These are phyloP conservation scores for Salvia hispanica DNA, from an alignment of 257 asterid genomes.

Conservation along the genomic window DNA sequence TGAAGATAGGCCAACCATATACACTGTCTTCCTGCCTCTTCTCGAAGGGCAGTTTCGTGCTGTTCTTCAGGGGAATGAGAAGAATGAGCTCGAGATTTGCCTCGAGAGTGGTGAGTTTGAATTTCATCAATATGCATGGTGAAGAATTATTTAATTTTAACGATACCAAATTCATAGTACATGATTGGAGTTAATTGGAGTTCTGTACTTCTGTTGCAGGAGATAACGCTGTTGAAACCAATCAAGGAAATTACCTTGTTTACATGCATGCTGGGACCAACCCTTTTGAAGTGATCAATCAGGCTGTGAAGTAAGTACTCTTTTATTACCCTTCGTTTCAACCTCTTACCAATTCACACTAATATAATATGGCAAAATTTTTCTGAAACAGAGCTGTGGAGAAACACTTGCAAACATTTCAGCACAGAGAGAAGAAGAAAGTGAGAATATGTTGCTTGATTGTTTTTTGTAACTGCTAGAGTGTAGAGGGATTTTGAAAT, in stretches of 20 bases:
- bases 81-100: conserved; percentile 88
- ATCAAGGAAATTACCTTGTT: conserved; percentile 86
- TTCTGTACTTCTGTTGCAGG: conserved; percentile 51
- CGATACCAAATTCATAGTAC: neutral
- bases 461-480: conserved; percentile 23
- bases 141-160: too few species aligned
- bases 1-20: conserved; percentile 65
- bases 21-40: conserved; percentile 88
- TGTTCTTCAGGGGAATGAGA: conserved; percentile 91
- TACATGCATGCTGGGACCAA: conserved; percentile 92
- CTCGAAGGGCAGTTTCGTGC: conserved; percentile 98
- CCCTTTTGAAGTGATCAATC: conserved; percentile 88
- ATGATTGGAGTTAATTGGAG: conserved; percentile 5
- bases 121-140: too few species aligned
- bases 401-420: conserved; percentile 86
- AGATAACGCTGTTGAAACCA: conserved; percentile 80
- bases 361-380: conserved; percentile 18
- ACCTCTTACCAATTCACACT: neutral
- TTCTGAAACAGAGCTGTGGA: conserved; percentile 68
- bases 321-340: neutral
- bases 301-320: conserved; percentile 82
- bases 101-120: conserved; percentile 88
- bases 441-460: conserved; percentile 34
- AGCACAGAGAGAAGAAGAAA: conserved; percentile 84
- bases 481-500: neutral